These are phyloP conservation scores for Pezizomycotina sp. DNA, from an alignment of 2,329 filamentous ascomycete genomes.

Conservation along the genomic window DNA sequence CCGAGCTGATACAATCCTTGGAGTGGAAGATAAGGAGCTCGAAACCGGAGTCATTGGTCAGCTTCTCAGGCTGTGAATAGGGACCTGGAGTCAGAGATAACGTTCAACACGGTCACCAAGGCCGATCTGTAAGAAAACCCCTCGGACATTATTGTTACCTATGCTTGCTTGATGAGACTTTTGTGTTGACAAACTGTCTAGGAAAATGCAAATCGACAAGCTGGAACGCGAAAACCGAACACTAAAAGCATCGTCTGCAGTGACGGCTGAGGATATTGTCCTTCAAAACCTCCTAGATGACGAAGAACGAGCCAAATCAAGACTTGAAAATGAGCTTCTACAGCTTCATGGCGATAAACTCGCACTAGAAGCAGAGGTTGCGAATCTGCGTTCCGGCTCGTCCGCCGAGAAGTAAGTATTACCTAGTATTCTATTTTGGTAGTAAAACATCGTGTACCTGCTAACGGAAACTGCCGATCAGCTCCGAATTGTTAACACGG, in stretches of 20 bases:
- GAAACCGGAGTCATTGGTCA: slow-evolving; percentile 25
- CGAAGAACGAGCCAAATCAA: slow-evolving; percentile 23
- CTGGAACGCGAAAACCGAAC: slow-evolving; percentile 25
- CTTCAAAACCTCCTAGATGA: slow-evolving; percentile 26
- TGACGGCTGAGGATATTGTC: slow-evolving; percentile 22
- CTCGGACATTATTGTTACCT: background rate
- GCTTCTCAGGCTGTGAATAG: slow-evolving; percentile 22
- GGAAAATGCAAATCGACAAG: slow-evolving; percentile 25
- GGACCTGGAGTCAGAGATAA: slow-evolving; percentile 25
- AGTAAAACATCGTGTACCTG: slow-evolving; percentile 12
- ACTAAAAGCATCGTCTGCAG: slow-evolving; percentile 22
- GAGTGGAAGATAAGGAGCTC: slow-evolving; percentile 25
- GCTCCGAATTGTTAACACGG: slow-evolving; percentile 25
- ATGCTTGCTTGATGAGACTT: slow-evolving; percentile 2
- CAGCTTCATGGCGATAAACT: slow-evolving; percentile 25
- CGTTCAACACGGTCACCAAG: slow-evolving; percentile 24
- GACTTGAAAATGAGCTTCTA: slow-evolving; percentile 25
- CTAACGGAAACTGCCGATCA: slow-evolving; percentile 18
- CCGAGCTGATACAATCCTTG: slow-evolving; percentile 25
- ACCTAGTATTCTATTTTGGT: slow-evolving; percentile 4
- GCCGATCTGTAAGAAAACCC: slow-evolving; percentile 20
- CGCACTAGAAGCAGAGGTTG: slow-evolving; percentile 25
- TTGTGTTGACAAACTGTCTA: slow-evolving; percentile 7
- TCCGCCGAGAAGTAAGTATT: slow-evolving; percentile 26
- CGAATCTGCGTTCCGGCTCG: slow-evolving; percentile 22